Base-by-base conservation (phyloP, 345 rosid genomes). In the Isatis tinctoria region DNA sequence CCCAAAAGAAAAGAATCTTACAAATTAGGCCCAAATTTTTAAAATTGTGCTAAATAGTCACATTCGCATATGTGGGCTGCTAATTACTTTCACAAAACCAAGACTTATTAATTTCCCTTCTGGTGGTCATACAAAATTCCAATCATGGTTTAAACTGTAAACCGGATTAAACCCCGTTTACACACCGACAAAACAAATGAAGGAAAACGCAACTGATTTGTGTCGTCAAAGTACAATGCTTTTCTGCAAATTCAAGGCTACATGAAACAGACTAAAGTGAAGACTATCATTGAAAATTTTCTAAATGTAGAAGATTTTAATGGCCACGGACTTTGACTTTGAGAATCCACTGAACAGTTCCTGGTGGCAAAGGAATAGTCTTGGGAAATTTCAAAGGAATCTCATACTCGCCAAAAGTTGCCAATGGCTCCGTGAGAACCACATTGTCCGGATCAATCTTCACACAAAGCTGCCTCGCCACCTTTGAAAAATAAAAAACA, bases 401-500 rank as follows among this genome's bases (percentile, higher is more conserved):
- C 71, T 90, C 87, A 37, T 84, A 89, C 73, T 86, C 91, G 6
- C 97, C 97, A 22, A 86, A 90, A 30, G 89, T 84, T 35, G 87
- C 48, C 78, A 95, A 72, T 18, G 96, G 89, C 11, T 83, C 63
- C 1, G 91, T 86, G 56, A 92, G 84, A 77, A 80, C 72, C 14
- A 92, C 56, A 49, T 88, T 90, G 5, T 88, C 97, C 20, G 93
- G 96, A 62, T 92, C 88, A 48, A 95, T 82, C 41, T 75, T 69
- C 77, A 95, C 93, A 6, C 80, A 85, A 0, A 92, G 90, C 81
- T 92, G 97, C 77, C 97, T 95, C 57, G 88, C 88, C 52, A 88
- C 93, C 97, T 95, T 79, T 13, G 52, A n/a, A 8, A 44, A 2
- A 10, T 3, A 39, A 27, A 51, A 4, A 56, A 20, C 37, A 33